These are phyloP conservation scores for Aspergillus chevalieri DNA, from an alignment of 2,329 filamentous ascomycete species.

Conservation along the genomic window DNA sequence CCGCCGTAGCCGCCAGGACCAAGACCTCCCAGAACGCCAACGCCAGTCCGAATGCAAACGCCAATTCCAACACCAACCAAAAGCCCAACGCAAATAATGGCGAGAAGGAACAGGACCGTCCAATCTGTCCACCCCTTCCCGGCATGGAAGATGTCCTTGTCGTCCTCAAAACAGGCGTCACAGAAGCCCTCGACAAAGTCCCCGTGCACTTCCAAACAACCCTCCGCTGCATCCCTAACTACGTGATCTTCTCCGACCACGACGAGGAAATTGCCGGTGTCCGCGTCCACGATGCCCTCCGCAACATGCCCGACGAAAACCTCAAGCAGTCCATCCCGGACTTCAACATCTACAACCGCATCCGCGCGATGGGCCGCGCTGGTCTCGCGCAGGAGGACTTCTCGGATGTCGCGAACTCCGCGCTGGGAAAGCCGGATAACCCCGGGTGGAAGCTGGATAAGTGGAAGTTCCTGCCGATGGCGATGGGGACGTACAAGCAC, in stretches of 20 bases:
- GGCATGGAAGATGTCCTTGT: slow-evolving; percentile 50
- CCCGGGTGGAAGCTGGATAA: slow-evolving; percentile 50
- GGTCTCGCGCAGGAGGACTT: slow-evolving; percentile 36
- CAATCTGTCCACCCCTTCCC: slow-evolving; percentile 29
- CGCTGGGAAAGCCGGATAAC: slow-evolving; percentile 41
- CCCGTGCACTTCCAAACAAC: slow-evolving; percentile 51
- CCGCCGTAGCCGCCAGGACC: neutral
- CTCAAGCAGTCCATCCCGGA: slow-evolving; percentile 37
- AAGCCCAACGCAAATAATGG: neutral
- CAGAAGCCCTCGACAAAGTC: slow-evolving; percentile 50
- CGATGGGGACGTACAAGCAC: slow-evolving; percentile 42
- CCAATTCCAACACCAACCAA: slow-evolving; percentile 3
- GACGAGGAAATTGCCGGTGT: slow-evolving; percentile 47
- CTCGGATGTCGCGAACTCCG: slow-evolving; percentile 34
- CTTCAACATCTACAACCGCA: slow-evolving; percentile 47
- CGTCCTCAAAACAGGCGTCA: slow-evolving; percentile 55
- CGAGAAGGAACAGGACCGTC: neutral
- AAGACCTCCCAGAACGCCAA: slow-evolving; percentile 25
- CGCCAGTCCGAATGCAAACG: slow-evolving; percentile 29
- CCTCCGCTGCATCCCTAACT: slow-evolving; percentile 50
- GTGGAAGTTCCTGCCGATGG: slow-evolving; percentile 54
- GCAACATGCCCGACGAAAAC: slow-evolving; percentile 32
- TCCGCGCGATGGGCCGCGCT: slow-evolving; percentile 38
- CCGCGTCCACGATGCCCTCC: slow-evolving; percentile 46
- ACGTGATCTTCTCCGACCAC: slow-evolving; percentile 55